These are phyloP conservation scores for Collybiopsis confluens DNA, from an alignment of 768 basidiomycete genomes.

Conservation along the genomic window DNA sequence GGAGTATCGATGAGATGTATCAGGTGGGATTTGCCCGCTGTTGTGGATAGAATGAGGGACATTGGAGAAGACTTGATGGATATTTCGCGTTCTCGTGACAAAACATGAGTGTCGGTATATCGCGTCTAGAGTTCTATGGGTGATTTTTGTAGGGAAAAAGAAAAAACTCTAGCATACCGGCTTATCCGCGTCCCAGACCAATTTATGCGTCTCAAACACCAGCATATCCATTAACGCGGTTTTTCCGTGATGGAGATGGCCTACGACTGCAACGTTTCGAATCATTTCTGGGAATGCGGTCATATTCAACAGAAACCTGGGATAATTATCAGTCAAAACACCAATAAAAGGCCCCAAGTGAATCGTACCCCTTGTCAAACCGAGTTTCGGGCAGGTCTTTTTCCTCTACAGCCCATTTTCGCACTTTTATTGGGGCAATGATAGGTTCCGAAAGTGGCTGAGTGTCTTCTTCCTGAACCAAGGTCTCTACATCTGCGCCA, in stretches of 20 bases:
- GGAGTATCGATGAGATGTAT: conserved; percentile 96
- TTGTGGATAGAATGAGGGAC: conserved; percentile 83
- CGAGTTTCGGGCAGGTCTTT: conserved; percentile 94
- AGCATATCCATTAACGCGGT: conserved; percentile 97
- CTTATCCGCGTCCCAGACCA: conserved; percentile 89
- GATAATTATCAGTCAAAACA: not conserved
- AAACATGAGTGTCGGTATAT: conserved; percentile 93
- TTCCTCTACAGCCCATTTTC: conserved; percentile 93
- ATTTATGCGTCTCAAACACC: conserved; percentile 92
- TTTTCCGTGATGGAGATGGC: conserved; percentile 97
- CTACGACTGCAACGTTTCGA: conserved; percentile 93
- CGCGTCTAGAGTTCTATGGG: conserved; percentile 53
- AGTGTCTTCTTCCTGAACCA: conserved; percentile 97
- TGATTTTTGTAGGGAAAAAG: not conserved
- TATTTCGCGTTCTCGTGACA: conserved; percentile 84
- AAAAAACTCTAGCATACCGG: conserved; percentile 49
- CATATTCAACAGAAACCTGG: conserved; percentile 88
- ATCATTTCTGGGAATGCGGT: conserved; percentile 91
- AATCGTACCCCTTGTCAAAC: conserved; percentile 90
- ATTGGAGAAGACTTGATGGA: conserved; percentile 97
- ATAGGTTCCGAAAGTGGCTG: conserved; percentile 95
- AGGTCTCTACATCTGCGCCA: conserved; percentile 88
- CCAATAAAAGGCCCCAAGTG: not conserved
- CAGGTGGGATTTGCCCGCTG: conserved; percentile 88
- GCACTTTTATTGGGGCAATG: conserved; percentile 89